Evolutionary conservation across 805 yeast genomes (phyloP).

Genomic region (Priceomyces melissophilus): DNA sequence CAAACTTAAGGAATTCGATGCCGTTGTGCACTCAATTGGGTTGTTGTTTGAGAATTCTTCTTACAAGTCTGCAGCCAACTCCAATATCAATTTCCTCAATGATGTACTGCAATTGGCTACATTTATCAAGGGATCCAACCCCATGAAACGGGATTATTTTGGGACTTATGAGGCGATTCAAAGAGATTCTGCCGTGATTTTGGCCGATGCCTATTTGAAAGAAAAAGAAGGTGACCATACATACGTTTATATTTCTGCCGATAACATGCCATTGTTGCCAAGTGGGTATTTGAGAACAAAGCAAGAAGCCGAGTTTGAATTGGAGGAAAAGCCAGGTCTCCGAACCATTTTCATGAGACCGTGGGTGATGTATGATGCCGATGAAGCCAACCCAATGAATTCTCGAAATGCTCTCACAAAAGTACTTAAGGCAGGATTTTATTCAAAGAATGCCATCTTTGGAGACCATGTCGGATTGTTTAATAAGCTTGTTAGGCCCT

Average conservation of each 20-base stretch:
- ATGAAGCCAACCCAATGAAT: slow-evolving; percentile 36
- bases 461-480: slow-evolving; percentile 33
- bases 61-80: slow-evolving; percentile 56
- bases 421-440: slow-evolving; percentile 41
- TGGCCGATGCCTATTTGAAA: slow-evolving; percentile 54
- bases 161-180: slow-evolving; percentile 63
- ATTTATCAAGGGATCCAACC: slow-evolving; percentile 53
- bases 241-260: slow-evolving; percentile 81
- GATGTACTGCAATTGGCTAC: slow-evolving; percentile 29
- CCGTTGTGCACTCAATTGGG: slow-evolving; percentile 84
- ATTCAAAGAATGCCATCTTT: slow-evolving; percentile 42
- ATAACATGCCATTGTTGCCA: slow-evolving; percentile 68
- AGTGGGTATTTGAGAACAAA: slow-evolving; percentile 71
- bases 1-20: slow-evolving; percentile 46
- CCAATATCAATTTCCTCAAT: slow-evolving; percentile 35
- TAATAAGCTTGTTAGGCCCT: slow-evolving; percentile 55
- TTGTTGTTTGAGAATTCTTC: slow-evolving; percentile 63
- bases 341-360: slow-evolving; percentile 73
- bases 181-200: slow-evolving; percentile 60
- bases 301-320: slow-evolving; percentile 68
- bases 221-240: slow-evolving; percentile 27
- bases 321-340: slow-evolving; percentile 42
- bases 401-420: slow-evolving; percentile 40
- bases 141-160: slow-evolving; percentile 48
- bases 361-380: slow-evolving; percentile 65